Base-by-base conservation (phyloP, 495 filamentous ascomycete species). In the Xylaria intraflava region DNA sequence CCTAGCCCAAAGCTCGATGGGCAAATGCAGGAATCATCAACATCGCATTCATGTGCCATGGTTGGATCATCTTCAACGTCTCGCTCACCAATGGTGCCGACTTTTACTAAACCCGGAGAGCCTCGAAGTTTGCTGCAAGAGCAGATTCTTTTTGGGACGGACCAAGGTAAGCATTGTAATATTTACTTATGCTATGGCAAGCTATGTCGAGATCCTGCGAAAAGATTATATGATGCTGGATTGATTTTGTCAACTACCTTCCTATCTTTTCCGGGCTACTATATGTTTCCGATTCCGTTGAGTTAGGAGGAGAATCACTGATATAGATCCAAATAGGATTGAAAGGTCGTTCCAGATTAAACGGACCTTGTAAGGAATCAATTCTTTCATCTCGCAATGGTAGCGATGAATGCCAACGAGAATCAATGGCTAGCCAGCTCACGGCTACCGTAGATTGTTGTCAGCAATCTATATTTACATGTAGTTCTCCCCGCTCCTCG, bases 341-440 rank as follows among this genome's bases (percentile, higher is more conserved):
- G 24, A 46, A 6, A 23, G 8, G 24, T 16, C 16, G 19, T 14
- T 11, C 16, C 23, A 17, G 43, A 31, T 53, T 24, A 31, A 22
- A 10, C 16, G 7, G 17, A 46, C 24, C 2, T 39, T 31, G 20
- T 5, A 22, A 46, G 43, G 17, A 39, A 31, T 23, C 2, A 40
- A 19, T 19, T 22, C 31, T 14, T 24, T 9, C 24, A 24, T 46
- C n/a, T 22, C 17, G 33, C 24, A 35, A 17, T 27, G 24, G 20
- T 17, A n/a, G 35, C 10, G 45, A 49, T 16, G 38, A 43, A 41
- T 33, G 26, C 29, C 33, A 49, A 16, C 16, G 52, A 42, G 36
- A 26, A 31, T 55, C 44, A 22, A 44, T 48, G 8, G 38, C 44
- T 20, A 55, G 52, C 29, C 45, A 48, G 36, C 38, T 38, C 45